Conservation (phyloP, 345 rosid species). For the Cardiospermum halicacabum region DNA sequence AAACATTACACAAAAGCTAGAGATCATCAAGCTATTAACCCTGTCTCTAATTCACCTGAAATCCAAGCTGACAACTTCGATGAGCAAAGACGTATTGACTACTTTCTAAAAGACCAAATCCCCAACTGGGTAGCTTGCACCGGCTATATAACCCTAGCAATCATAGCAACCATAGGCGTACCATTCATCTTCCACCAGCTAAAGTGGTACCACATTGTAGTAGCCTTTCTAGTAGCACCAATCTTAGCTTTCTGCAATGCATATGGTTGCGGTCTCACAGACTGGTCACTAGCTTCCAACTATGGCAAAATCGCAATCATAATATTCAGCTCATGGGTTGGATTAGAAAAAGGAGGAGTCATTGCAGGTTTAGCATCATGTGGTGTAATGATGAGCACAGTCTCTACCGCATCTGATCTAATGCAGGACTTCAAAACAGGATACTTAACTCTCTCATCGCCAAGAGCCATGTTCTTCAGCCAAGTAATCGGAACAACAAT, state of each 20-base stretch:
- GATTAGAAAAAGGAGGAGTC: slow-evolving; percentile 56
- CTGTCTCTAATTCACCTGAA: neutral
- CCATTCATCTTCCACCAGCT: slow-evolving; percentile 72
- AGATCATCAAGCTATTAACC: neutral
- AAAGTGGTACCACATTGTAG: slow-evolving; percentile 69
- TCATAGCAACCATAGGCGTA: slow-evolving; percentile 39
- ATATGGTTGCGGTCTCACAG: slow-evolving; percentile 81
- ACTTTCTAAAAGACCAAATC: slow-evolving; percentile 71
- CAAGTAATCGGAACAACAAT: slow-evolving; percentile 75
- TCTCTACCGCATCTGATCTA: slow-evolving; percentile 88
- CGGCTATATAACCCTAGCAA: slow-evolving; percentile 56
- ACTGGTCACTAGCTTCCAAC: slow-evolving; percentile 89
- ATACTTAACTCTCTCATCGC: slow-evolving; percentile 80
- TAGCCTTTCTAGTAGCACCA: slow-evolving; percentile 68
- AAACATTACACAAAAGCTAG: slow-evolving; percentile 2
- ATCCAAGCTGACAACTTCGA: slow-evolving; percentile 21
- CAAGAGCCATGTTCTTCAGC: slow-evolving; percentile 81
- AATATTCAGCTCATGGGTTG: slow-evolving; percentile 79
- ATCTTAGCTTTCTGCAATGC: slow-evolving; percentile 85
- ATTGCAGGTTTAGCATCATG: slow-evolving; percentile 81
- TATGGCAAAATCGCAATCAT: slow-evolving; percentile 80
- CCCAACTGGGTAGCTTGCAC: slow-evolving; percentile 50
- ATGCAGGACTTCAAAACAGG: slow-evolving; percentile 96
- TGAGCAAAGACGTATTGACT: slow-evolving; percentile 43
- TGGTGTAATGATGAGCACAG: slow-evolving; percentile 97